Evolutionary conservation across 345 rosid genomes (phyloP).

Genomic region (Eucalyptus sp.): DNA sequence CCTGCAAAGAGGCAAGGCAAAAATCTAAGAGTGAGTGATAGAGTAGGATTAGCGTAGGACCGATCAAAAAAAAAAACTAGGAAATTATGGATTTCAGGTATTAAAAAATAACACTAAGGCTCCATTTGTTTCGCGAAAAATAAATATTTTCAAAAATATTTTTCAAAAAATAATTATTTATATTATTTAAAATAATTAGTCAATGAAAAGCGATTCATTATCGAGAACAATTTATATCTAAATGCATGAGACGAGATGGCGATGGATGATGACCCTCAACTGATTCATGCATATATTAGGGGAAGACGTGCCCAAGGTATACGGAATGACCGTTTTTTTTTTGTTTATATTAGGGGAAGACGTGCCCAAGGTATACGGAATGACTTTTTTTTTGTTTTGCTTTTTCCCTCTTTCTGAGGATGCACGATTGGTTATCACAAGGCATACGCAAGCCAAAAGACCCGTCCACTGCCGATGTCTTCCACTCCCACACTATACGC

Average conservation of each 20-base stretch:
- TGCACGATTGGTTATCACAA: background rate
- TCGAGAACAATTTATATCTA: fast-evolving
- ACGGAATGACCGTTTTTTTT: background rate
- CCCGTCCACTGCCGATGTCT: background rate
- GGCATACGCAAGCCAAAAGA: background rate
- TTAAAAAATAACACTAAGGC: background rate
- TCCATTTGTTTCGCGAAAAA: fast-evolving
- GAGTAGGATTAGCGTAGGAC: no score
- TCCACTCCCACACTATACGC: background rate
- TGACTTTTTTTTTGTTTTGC: background rate
- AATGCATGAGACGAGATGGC: fast-evolving
- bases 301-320: background rate
- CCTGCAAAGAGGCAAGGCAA: no score
- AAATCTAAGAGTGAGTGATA: no score
- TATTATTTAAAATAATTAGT: no score
- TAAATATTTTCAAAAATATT: fast-evolving
- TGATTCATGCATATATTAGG: background rate
- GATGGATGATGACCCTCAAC: background rate
- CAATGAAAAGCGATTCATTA: fast-evolving
- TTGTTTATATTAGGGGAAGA: background rate
- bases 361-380: background rate
- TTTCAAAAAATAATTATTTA: no score
- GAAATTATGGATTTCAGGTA: background rate
- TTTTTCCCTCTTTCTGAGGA: background rate
- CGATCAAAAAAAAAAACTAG: background rate